These are phyloP conservation scores for Coffea humblotiana DNA, from an alignment of 305 asterid species.

Conservation along the genomic window DNA sequence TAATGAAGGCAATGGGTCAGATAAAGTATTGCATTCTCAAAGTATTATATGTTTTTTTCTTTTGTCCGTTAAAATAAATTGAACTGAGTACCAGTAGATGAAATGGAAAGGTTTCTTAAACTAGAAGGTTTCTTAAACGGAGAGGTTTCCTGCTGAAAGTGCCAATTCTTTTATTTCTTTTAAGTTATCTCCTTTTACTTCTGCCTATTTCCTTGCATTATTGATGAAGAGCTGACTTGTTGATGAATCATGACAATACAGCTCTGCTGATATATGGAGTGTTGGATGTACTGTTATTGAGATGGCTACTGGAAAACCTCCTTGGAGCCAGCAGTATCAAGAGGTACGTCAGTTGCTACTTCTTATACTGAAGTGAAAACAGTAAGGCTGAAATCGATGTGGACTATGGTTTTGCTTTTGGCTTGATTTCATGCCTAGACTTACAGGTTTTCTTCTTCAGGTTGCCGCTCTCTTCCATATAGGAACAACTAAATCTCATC, in stretches of 20 bases:
- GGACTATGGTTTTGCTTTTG: not conserved
- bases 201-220: not conserved
- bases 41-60: not conserved
- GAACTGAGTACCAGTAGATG: not conserved
- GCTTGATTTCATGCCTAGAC: slow-evolving; percentile 2
- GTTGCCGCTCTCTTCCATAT: slow-evolving; percentile 97
- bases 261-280: slow-evolving; percentile 99
- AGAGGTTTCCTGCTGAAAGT: too few relatives aligned
- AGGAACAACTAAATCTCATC: slow-evolving; percentile 98
- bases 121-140: too few relatives aligned
- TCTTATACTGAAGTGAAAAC: slow-evolving; percentile 15
- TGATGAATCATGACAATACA: slow-evolving; percentile 13
- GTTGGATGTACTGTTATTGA: slow-evolving; percentile 98
- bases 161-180: not conserved
- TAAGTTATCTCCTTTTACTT: not conserved
- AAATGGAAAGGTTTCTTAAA: not conserved
- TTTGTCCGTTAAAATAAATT: not conserved
- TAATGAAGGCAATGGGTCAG: not conserved
- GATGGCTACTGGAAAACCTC: slow-evolving; percentile 99
- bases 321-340: slow-evolving; percentile 99
- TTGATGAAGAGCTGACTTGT: slow-evolving; percentile 1
- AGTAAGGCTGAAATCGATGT: slow-evolving; percentile 12
- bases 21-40: too few relatives aligned
- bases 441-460: slow-evolving; percentile 36
- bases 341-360: slow-evolving; percentile 51